A percentile compares a stretch with the other conserved stretches of the same genome.
phyloP scores from a whole-genome alignment of 176 grass and related monocot species.

The Juncus inflexus region DNA sequence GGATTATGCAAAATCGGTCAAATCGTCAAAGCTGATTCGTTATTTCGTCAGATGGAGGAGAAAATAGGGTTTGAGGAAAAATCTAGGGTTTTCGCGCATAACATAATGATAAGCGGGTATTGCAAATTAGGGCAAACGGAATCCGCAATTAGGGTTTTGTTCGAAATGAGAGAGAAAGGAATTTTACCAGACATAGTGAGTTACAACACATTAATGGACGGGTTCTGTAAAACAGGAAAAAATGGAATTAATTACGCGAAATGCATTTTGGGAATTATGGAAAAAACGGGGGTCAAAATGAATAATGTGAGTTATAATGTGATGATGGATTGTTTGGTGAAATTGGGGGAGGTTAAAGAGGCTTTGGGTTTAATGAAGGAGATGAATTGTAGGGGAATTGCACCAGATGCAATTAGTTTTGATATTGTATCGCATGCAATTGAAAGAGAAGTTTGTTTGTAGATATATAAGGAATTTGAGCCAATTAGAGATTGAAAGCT shows the following conservation, averaged over 20 bases:
- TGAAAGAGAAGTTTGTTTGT: not conserved
- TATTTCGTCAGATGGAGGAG: constrained; percentile 54
- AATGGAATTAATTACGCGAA: constrained; percentile 24
- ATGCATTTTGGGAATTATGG: constrained; percentile 25
- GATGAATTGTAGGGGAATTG: constrained; percentile 25
- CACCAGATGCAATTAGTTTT: constrained; percentile 23
- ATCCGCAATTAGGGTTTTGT: constrained; percentile 22
- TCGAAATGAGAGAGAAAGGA: constrained; percentile 22
- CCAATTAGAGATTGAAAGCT: too few relatives aligned
- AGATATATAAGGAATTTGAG: too few relatives aligned
- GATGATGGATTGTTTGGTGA: constrained; percentile 24
- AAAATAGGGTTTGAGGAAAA: too few relatives aligned
- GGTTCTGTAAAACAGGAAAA: constrained; percentile 28
- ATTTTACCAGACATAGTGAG: constrained; percentile 20
- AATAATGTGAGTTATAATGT: constrained; percentile 29
- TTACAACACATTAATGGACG: constrained; percentile 35
- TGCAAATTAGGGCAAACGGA: constrained; percentile 33
- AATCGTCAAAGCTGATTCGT: constrained; percentile 53
- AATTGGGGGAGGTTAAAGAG: constrained; percentile 27
- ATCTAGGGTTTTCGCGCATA: constrained; percentile 24
- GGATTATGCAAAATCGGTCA: constrained; percentile 71
- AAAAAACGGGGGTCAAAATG: constrained; percentile 21
- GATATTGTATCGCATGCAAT: constrained; percentile 26
- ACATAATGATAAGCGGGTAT: constrained; percentile 31
- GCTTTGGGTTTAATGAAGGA: constrained; percentile 30